Percentiles rank a stretch among this genome's conserved stretches.
Conservation (phyloP, 2,329 filamentous ascomycete genomes). For the Chalara sp. region DNA sequence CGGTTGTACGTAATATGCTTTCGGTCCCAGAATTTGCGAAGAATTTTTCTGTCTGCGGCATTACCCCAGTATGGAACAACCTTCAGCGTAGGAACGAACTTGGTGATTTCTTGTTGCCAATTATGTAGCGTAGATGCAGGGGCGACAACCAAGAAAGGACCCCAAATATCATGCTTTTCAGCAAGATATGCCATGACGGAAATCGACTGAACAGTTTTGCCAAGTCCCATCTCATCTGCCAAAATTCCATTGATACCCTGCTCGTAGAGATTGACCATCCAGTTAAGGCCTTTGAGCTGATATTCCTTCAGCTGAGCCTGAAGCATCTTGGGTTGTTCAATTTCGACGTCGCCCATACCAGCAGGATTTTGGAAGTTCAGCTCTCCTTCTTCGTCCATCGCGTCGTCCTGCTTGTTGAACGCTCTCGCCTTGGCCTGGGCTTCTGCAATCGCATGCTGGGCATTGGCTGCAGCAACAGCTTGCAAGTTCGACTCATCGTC, state of each 20-base stretch:
- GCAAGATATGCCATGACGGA: conserved; percentile 99
- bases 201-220: conserved; percentile 97
- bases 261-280: conserved; percentile 97
- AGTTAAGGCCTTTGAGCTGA: conserved; percentile 97
- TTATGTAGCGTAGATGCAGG: conserved; percentile 96
- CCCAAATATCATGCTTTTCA: conserved; percentile 97
- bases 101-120: conserved; percentile 97
- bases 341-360: conserved; percentile 86
- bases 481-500: conserved; percentile 80
- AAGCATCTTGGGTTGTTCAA: conserved; percentile 89
- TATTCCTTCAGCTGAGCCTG: conserved; percentile 96
- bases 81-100: conserved; percentile 91
- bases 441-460: conserved; percentile 90
- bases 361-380: conserved; percentile 99
- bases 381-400: conserved; percentile 85
- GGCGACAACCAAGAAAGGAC: conserved; percentile 92
- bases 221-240: conserved; percentile 98
- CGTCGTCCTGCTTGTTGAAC: conserved; percentile 71
- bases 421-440: conserved; percentile 87
- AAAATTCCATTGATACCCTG: conserved; percentile 99
- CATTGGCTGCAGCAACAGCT: conserved; percentile 87
- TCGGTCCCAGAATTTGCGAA: conserved; percentile 98
- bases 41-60: conserved; percentile 86
- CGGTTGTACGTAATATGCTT: conserved; percentile 94
- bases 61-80: conserved; percentile 97